A percentile compares a stretch with the other conserved stretches of the same genome.
Evolutionary conservation across 73 alveolate species (phyloP).

Genomic region (Blepharisma japonicum): DNA sequence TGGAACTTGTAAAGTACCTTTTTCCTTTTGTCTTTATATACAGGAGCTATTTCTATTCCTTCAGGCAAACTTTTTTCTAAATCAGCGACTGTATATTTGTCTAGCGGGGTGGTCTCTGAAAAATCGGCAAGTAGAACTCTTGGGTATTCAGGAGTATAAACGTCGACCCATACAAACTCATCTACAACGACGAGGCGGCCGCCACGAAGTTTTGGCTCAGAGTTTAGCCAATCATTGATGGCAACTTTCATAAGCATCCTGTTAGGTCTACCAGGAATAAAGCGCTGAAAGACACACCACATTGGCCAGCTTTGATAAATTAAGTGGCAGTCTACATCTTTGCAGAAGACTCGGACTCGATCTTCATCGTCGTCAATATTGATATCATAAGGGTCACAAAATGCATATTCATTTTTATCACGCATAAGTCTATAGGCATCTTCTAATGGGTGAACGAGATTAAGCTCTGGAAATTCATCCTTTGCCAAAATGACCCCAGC

Average conservation of each 20-base stretch:
- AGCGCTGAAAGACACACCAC: not conserved
- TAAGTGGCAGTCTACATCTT: not conserved
- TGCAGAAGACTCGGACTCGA: not conserved
- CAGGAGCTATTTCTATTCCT: conserved; percentile 17
- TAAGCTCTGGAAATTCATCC: not conserved
- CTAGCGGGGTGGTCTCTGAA: not conserved
- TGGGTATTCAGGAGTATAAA: conserved; percentile 3
- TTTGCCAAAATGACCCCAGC: conserved; percentile 5
- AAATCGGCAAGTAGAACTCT: not conserved
- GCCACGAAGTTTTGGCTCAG: not conserved
- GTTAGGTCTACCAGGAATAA: conserved; percentile 24
- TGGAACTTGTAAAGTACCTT: not conserved
- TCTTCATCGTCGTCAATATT: not conserved
- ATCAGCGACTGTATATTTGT: not conserved
- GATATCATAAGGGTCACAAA: not conserved
- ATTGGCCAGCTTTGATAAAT: not conserved
- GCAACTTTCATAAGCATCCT: conserved; percentile 18
- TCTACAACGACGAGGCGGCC: not conserved
- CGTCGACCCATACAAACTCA: not conserved
- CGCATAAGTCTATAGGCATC: not conserved
- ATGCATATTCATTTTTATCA: not conserved
- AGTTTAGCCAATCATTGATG: not conserved
- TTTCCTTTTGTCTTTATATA: not conserved
- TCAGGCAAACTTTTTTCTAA: conserved; percentile 4
- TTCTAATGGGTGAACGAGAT: not conserved